Percentiles rank a stretch among this genome's conserved stretches.
These are phyloP conservation scores for Oryza punctata DNA, from an alignment of 176 grass and related monocot species.

Conservation along the genomic window DNA sequence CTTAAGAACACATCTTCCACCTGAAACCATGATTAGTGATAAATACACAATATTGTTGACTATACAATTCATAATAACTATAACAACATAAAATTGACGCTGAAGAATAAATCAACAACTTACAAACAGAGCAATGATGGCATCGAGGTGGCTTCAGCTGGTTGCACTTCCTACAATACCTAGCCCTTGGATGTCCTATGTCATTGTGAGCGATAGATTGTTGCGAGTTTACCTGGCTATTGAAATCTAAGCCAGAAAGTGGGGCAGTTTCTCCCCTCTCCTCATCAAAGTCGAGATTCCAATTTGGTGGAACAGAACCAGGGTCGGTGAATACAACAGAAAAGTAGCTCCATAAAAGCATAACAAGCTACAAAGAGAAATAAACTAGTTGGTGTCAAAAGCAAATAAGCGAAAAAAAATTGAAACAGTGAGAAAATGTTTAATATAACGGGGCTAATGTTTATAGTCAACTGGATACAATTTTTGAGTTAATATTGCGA, in stretches of 20 bases:
- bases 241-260: constrained; percentile 59
- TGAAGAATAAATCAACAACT: constrained; percentile 29
- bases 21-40: constrained; percentile 55
- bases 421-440: not conserved
- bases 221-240: constrained; percentile 54
- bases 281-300: constrained; percentile 81
- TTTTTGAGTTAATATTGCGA: not conserved
- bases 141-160: constrained; percentile 93
- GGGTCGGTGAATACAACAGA: constrained; percentile 83
- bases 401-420: not conserved
- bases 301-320: constrained; percentile 79
- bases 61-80: not conserved
- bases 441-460: not conserved
- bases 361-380: constrained; percentile 60
- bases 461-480: not conserved
- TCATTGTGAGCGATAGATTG: constrained; percentile 49
- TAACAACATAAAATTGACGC: not conserved
- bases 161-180: constrained; percentile 94
- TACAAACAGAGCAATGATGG: constrained; percentile 99
- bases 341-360: constrained; percentile 98
- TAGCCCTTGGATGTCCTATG: constrained; percentile 51
- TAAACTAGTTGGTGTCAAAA: constrained; percentile 11
- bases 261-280: constrained; percentile 81
- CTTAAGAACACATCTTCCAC: constrained; percentile 88
- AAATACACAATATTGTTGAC: not conserved